Conservation (phyloP, 805 yeast species). For the Komagataella pseudopastoris region DNA sequence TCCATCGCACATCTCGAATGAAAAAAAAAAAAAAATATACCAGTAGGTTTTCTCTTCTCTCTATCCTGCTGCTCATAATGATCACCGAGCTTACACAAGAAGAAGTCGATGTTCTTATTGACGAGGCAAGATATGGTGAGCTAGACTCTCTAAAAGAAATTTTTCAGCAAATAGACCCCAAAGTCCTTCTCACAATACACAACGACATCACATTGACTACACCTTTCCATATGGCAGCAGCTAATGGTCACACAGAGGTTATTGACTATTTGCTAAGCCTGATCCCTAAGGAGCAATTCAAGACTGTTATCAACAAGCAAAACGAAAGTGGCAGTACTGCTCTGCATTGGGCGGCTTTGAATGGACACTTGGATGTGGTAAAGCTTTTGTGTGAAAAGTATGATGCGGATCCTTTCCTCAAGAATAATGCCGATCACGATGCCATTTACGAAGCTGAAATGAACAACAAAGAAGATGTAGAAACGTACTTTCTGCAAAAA, state of each 20-base stretch:
- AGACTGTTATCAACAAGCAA: conserved; percentile 29
- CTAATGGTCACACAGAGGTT: conserved; percentile 75
- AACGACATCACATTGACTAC: conserved; percentile 60
- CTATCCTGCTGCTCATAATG: conserved; percentile 2
- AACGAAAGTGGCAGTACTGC: conserved; percentile 90
- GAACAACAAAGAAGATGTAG: conserved; percentile 62
- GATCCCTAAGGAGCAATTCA: conserved; percentile 29
- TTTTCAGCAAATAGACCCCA: conserved; percentile 42
- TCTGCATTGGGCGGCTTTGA: conserved; percentile 90
- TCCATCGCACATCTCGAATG: not conserved
- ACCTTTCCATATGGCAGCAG: conserved; percentile 90
- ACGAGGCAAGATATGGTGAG: conserved; percentile 84
- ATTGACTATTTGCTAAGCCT: conserved; percentile 44
- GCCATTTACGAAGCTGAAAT: conserved; percentile 82
- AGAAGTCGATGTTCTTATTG: conserved; percentile 69
- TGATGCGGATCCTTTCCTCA: conserved; percentile 69
- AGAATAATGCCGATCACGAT: conserved; percentile 70
- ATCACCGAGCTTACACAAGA: conserved; percentile 39
- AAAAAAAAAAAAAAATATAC: not conserved
- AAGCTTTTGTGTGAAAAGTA: conserved; percentile 55
- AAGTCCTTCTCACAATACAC: conserved; percentile 26
- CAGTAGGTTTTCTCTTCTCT: not conserved
- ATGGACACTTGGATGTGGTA: conserved; percentile 69
- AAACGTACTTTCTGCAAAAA: conserved; percentile 59
- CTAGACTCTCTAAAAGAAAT: conserved; percentile 58